A percentile compares a stretch with the other conserved stretches of the same genome.
Conservation (phyloP, 805 yeast genomes). For the Yarrowia sp. region DNA sequence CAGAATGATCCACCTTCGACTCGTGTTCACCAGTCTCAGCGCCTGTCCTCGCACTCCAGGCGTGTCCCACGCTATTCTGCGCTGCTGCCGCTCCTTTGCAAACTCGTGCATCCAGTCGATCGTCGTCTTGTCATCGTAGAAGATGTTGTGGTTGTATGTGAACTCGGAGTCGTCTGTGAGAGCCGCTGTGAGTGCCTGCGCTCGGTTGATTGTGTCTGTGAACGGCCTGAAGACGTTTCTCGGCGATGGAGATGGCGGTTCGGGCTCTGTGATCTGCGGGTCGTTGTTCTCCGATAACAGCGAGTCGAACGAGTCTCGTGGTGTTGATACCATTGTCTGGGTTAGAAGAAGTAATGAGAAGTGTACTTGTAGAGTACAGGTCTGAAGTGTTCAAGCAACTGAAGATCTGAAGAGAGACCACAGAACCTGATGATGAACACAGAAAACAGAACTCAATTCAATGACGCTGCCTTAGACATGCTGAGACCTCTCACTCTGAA, state of each 20-base stretch:
- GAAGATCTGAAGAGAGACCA: too few relatives aligned
- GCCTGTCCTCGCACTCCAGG: conserved; percentile 35
- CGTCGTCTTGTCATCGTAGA: conserved; percentile 27
- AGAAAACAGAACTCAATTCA: too few relatives aligned
- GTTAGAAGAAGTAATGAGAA: neutral
- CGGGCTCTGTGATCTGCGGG: neutral
- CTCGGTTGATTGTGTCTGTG: conserved; percentile 19
- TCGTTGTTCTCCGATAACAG: neutral
- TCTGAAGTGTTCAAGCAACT: too few relatives aligned
- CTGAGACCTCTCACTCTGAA: too few relatives aligned
- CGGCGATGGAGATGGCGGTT: neutral
- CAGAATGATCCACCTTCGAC: conserved; percentile 64
- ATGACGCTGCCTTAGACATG: too few relatives aligned
- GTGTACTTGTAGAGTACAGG: neutral
- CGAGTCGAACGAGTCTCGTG: neutral
- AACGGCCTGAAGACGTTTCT: conserved; percentile 1
- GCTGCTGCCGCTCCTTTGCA: conserved; percentile 34
- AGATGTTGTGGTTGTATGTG: conserved; percentile 19
- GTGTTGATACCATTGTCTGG: neutral
- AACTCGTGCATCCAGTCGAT: conserved; percentile 43
- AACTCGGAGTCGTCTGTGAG: neutral
- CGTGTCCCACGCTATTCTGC: conserved; percentile 17
- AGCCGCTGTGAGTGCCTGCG: neutral
- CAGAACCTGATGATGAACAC: too few relatives aligned
- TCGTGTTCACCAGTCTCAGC: conserved; percentile 31